Percentiles rank a stretch among this genome's conserved stretches.
Evolutionary conservation across 148 eudicot species (phyloP).

Genomic region (Chenopodium formosanum): DNA sequence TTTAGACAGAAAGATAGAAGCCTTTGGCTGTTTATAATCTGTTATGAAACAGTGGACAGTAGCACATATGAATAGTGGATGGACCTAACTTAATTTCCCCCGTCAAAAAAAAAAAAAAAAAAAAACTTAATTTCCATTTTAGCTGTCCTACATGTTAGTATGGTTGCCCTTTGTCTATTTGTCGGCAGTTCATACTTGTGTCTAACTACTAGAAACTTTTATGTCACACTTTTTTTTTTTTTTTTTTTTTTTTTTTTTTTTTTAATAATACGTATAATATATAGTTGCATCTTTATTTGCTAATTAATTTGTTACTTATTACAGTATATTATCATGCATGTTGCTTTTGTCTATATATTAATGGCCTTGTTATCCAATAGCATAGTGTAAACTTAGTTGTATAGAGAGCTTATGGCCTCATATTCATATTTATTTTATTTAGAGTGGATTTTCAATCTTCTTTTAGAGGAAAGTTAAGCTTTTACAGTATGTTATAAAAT

Average conservation of each 20-base stretch:
- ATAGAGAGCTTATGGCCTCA: background rate
- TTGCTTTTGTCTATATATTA: background rate
- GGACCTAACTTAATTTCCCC: background rate
- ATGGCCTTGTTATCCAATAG: background rate
- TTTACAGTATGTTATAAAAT: no score
- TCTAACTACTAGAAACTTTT: background rate
- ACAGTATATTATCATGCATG: background rate
- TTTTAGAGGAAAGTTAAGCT: background rate
- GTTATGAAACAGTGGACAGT: conserved; percentile 1
- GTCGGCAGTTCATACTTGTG: conserved; percentile 8
- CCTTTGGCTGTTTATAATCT: background rate
- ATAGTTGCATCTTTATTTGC: background rate
- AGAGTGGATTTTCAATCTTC: background rate
- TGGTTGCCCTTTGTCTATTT: conserved; percentile 4
- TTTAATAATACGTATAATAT: background rate
- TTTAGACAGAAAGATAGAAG: conserved; percentile 11
- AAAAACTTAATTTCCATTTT: background rate
- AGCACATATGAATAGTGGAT: background rate
- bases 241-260: background rate
- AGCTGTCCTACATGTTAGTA: conserved; percentile 28
- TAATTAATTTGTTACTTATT: background rate
- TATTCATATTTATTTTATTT: no score
- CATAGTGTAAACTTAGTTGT: background rate
- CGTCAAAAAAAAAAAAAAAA: no score
- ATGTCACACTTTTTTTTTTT: background rate